These are phyloP conservation scores for Gypsophila paniculata DNA, from an alignment of 179 eudicot species.

Conservation along the genomic window DNA sequence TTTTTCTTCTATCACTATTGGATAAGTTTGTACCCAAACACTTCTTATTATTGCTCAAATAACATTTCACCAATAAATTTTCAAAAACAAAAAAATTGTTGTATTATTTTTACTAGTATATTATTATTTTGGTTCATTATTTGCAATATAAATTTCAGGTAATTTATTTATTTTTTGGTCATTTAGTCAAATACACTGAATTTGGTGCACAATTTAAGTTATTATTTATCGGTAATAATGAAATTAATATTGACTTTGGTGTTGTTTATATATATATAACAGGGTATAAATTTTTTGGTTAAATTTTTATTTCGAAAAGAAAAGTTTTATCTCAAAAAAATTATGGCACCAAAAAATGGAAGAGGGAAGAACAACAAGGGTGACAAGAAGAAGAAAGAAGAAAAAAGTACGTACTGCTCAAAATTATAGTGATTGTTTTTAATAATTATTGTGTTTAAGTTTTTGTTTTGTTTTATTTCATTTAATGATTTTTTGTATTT, in stretches of 20 bases:
- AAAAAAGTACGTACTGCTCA: constrained; percentile 49
- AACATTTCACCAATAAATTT: too few species aligned
- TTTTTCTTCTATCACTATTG: constrained; percentile 17
- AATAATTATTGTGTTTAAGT: too few species aligned
- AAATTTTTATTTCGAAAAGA: not conserved
- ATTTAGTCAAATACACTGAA: too few species aligned
- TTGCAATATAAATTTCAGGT: too few species aligned
- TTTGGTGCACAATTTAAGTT: not conserved
- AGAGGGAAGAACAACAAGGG: constrained; percentile 82
- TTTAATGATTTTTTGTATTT: not conserved
- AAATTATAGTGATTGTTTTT: too few species aligned
- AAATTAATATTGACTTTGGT: not conserved
- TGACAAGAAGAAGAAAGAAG: constrained; percentile 96
- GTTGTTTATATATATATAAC: not conserved
- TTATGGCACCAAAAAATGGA: constrained; percentile 90
- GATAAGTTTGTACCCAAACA: not conserved
- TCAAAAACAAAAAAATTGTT: too few species aligned
- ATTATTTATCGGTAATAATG: not conserved
- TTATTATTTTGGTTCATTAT: too few species aligned
- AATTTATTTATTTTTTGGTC: too few species aligned
- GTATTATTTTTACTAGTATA: too few species aligned
- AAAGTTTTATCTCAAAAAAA: constrained; percentile 15
- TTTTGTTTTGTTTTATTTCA: too few species aligned
- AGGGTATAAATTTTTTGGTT: not conserved
- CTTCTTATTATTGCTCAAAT: too few species aligned